A percentile compares a stretch with the other conserved stretches of the same genome.
Evolutionary conservation across 495 filamentous ascomycete species (phyloP).

Genomic region (Penicillium antarcticum): DNA sequence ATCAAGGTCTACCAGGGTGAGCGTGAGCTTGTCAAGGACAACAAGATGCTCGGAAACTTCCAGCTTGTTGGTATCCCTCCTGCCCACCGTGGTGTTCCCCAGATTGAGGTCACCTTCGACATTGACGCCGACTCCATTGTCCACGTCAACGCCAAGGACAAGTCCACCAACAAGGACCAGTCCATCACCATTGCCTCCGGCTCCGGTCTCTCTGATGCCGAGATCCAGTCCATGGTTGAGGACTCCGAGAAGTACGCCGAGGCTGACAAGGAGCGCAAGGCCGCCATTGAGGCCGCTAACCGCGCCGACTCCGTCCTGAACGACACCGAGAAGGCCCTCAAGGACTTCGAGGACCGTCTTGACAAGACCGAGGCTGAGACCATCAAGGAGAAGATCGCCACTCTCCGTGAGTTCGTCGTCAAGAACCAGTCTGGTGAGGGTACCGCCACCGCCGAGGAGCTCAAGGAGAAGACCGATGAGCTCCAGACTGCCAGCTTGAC

Average conservation of each 20-base stretch:
- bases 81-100: slow-evolving; percentile 95
- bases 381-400: slow-evolving; percentile 90
- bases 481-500: slow-evolving; percentile 93
- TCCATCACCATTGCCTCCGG: slow-evolving; percentile 98
- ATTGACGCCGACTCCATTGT: slow-evolving; percentile 99
- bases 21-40: slow-evolving; percentile 98
- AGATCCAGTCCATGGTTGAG: slow-evolving; percentile 95
- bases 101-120: slow-evolving; percentile 98
- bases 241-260: slow-evolving; percentile 97
- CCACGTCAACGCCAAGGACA: slow-evolving; percentile 98
- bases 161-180: slow-evolving; percentile 99
- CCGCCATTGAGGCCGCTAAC: slow-evolving; percentile 92
- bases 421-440: slow-evolving; percentile 95
- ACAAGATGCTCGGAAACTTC: slow-evolving; percentile 99
- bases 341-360: slow-evolving; percentile 91
- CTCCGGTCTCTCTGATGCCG: slow-evolving; percentile 90
- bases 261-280: slow-evolving; percentile 94
- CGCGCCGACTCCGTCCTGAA: slow-evolving; percentile 92
- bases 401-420: slow-evolving; percentile 84
- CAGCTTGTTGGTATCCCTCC: slow-evolving; percentile 98
- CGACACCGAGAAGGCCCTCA: slow-evolving; percentile 97
- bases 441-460: slow-evolving; percentile 75
- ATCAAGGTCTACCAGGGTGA: slow-evolving; percentile 99
- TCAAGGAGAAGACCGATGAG: slow-evolving; percentile 98
- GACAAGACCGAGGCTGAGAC: slow-evolving; percentile 93